Percentiles rank a stretch among this genome's conserved stretches.
These are phyloP conservation scores for Penicillium waksmanii DNA, from an alignment of 495 filamentous ascomycete genomes.

Conservation along the genomic window DNA sequence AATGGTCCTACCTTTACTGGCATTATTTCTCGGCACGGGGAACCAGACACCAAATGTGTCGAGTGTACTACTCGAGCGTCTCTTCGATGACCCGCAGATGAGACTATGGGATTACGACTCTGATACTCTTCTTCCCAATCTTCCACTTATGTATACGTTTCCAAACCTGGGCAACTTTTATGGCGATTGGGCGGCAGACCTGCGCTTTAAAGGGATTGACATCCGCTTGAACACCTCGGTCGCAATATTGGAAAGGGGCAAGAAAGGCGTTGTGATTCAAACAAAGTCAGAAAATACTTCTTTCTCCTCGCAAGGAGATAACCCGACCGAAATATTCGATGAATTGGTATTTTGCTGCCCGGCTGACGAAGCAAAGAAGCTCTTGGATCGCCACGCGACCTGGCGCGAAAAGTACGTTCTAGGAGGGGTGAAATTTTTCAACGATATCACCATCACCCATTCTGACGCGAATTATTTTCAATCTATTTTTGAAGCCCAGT, in stretches of 20 bases:
- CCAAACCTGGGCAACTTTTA: constrained; percentile 76
- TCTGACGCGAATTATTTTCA: constrained; percentile 75
- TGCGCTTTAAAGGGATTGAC: constrained; percentile 64
- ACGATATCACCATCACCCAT: constrained; percentile 86
- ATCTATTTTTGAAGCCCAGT: constrained; percentile 74
- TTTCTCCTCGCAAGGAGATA: background rate
- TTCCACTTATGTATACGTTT: constrained; percentile 82
- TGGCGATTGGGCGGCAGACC: constrained; percentile 63
- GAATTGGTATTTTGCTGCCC: constrained; percentile 71
- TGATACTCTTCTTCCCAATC: constrained; percentile 68
- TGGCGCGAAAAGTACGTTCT: constrained; percentile 70
- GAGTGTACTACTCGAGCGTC: constrained; percentile 71
- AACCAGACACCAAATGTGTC: constrained; percentile 81
- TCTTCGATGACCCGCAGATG: constrained; percentile 75
- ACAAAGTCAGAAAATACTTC: constrained; percentile 1
- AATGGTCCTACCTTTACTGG: constrained; percentile 74
- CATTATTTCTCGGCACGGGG: constrained; percentile 77
- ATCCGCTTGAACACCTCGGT: constrained; percentile 68
- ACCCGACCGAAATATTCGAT: constrained; percentile 58
- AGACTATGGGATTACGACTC: constrained; percentile 75
- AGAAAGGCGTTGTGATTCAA: constrained; percentile 56
- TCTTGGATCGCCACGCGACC: constrained; percentile 65
- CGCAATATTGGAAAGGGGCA: constrained; percentile 57
- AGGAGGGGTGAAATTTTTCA: constrained; percentile 74
- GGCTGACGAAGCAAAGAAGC: constrained; percentile 71